Base-by-base conservation (phyloP, 768 basidiomycete genomes). In the Mycena alexandri region DNA sequence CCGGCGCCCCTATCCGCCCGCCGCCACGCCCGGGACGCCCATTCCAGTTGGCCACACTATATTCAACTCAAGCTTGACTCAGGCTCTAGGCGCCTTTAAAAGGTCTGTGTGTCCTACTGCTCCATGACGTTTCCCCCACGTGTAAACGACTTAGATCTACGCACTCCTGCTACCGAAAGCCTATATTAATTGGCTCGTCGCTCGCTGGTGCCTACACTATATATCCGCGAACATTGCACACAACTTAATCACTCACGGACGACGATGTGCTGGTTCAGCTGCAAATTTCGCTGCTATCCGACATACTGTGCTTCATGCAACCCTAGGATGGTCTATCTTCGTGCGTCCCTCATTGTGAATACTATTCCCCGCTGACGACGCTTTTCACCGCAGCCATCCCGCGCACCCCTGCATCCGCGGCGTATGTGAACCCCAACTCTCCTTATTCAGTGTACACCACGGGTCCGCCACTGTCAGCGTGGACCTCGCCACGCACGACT, bases 401-500 rank as follows among this genome's bases (percentile, higher is more conserved):
- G 11, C 4, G 19, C 52, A 21, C 46, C 25, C 17, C n/a, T 13
- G 33, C 59, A 9, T 68, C 67, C 13, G 34, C 47, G 12, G 67
- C 61, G 13, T 63, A 57, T n/a, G 47, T 68, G 10, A 63, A 54
- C 43, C 67, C 67, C 12, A 67, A 51, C 34, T 63, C 61, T 3
- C 46, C 61, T 5, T 68, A 42, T 22, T 57, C 55, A 16, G 48
- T 68, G 5, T 48, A 24, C 50, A 5, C 67, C 10, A 59, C 48
- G 29, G 67, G 67, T 19, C 61, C 67, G 25, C 61, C 67, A 21
- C 55, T 63, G 16, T 38, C 61, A 11, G 42, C 50, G 19, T 68
- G 67, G 67, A 41, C 48, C 29, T 63, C 67, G 25, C 67, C 67
- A 7, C 43, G 67, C 29, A 63, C 55, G 12, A 63, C 67, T 1